A percentile compares a stretch with the other conserved stretches of the same genome.
Evolutionary conservation across 257 asterid genomes (phyloP).

Genomic region (Thymus mandschuricus): DNA sequence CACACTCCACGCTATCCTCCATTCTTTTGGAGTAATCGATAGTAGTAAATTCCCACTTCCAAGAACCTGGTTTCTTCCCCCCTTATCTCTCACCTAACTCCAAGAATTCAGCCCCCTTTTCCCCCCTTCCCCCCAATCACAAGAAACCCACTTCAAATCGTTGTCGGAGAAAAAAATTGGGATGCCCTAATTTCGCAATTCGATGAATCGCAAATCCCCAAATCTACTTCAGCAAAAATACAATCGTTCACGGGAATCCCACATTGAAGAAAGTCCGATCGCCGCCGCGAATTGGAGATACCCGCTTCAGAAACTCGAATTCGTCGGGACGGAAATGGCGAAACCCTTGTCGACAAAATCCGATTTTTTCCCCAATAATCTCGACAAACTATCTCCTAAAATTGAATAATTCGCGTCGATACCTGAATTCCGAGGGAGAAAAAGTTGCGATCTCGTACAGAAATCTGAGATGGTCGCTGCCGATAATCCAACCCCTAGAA

Average conservation of each 20-base stretch:
- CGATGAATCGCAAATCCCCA: slow-evolving; percentile 25
- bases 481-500: slow-evolving; percentile 21
- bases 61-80: slow-evolving; percentile 15
- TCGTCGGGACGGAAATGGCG: slow-evolving; percentile 20
- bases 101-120: slow-evolving; percentile 21
- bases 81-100: slow-evolving; percentile 17
- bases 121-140: slow-evolving; percentile 13
- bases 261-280: slow-evolving; percentile 2
- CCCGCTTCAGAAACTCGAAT: slow-evolving; percentile 19
- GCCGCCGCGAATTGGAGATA: slow-evolving; percentile 20
- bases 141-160: slow-evolving; percentile 18
- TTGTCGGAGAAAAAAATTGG: slow-evolving; percentile 15
- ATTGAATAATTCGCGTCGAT: slow-evolving; percentile 6
- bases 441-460: slow-evolving; percentile 22
- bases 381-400: slow-evolving; percentile 24
- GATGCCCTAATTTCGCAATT: slow-evolving; percentile 24
- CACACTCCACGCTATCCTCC: slow-evolving; percentile 75
- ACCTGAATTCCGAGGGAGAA: slow-evolving; percentile 22
- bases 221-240: slow-evolving; percentile 22
- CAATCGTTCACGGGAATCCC: slow-evolving; percentile 17
- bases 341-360: slow-evolving; percentile 15
- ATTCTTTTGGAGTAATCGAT: slow-evolving; percentile 41
- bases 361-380: slow-evolving; percentile 24
- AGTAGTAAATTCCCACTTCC: slow-evolving; percentile 19
- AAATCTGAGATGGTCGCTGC: slow-evolving; percentile 33